Evolutionary conservation across 176 grass and related monocot genomes (phyloP).

Genomic region (Alloteropsis semialata): DNA sequence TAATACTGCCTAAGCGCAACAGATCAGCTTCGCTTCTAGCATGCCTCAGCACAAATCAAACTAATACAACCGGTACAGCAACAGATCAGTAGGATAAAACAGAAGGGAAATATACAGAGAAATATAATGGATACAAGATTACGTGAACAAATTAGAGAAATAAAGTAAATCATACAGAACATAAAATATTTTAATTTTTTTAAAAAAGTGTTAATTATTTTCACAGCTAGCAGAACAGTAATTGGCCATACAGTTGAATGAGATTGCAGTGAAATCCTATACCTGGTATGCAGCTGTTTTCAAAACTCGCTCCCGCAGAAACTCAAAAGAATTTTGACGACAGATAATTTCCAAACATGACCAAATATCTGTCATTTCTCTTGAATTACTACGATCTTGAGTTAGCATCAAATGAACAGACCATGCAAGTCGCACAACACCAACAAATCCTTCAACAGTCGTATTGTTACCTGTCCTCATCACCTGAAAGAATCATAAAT

Average conservation of each 20-base stretch:
- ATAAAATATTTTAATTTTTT: background rate
- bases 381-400: slow-evolving; percentile 67
- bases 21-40: background rate
- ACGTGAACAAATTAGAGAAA: background rate
- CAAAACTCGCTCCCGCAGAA: slow-evolving; percentile 61
- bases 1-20: too few relatives aligned
- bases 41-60: background rate
- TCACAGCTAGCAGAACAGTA: background rate
- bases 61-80: background rate
- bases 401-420: slow-evolving; percentile 83
- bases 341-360: slow-evolving; percentile 76
- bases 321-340: slow-evolving; percentile 72
- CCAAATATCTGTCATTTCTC: slow-evolving; percentile 55
- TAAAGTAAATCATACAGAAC: background rate
- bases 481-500: slow-evolving; percentile 46
- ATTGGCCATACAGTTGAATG: background rate
- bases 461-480: slow-evolving; percentile 62
- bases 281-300: slow-evolving; percentile 89
- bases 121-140: background rate
- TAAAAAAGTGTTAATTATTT: background rate
- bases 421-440: slow-evolving; percentile 85
- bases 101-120: background rate
- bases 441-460: slow-evolving; percentile 69
- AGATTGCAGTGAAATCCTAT: background rate
- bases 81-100: background rate